A percentile compares a stretch with the other conserved stretches of the same genome.
phyloP scores from a whole-genome alignment of 441 rosid species.

The Oxalis stricta region DNA sequence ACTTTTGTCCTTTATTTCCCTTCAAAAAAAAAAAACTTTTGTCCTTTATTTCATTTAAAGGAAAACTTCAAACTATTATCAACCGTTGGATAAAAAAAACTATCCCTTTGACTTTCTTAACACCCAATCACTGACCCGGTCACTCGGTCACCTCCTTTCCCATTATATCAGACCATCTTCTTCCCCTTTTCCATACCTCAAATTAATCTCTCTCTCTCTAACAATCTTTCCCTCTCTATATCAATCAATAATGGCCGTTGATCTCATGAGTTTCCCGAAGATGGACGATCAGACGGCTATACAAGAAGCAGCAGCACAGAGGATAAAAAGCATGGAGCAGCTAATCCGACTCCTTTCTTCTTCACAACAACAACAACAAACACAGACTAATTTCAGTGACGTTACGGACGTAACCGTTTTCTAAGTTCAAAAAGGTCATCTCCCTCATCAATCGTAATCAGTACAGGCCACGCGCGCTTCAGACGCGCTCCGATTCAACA shows the following conservation, averaged over 20 bases:
- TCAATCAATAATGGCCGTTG: constrained; percentile 37
- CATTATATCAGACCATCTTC: constrained; percentile 18
- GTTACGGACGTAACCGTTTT: constrained; percentile 55
- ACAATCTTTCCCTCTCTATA: too few relatives aligned
- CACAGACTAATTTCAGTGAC: constrained; percentile 41
- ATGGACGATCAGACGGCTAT: constrained; percentile 67
- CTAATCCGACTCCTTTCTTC: constrained; percentile 56
- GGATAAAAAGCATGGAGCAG: constrained; percentile 71
- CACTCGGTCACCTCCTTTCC: constrained; percentile 20
- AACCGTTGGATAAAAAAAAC: constrained; percentile 35
- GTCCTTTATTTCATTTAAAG: constrained; percentile 13
- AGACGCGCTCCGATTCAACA: constrained; percentile 59
- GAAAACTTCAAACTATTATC: constrained; percentile 38
- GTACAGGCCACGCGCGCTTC: constrained; percentile 89
- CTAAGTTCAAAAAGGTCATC: constrained; percentile 65
- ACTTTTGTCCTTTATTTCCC: constrained; percentile 11
- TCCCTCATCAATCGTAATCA: constrained; percentile 63
- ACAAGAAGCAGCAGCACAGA: constrained; percentile 75
- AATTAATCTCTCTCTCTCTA: neutral
- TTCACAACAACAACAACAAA: constrained; percentile 21
- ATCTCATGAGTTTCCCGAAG: constrained; percentile 45
- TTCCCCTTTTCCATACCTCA: neutral
- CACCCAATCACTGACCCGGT: constrained; percentile 25
- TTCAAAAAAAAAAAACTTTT: constrained; percentile 12
- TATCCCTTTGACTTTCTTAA: constrained; percentile 26